These are phyloP conservation scores for Spathaspora passalidarum DNA, from an alignment of 805 yeast species.

Conservation along the genomic window DNA sequence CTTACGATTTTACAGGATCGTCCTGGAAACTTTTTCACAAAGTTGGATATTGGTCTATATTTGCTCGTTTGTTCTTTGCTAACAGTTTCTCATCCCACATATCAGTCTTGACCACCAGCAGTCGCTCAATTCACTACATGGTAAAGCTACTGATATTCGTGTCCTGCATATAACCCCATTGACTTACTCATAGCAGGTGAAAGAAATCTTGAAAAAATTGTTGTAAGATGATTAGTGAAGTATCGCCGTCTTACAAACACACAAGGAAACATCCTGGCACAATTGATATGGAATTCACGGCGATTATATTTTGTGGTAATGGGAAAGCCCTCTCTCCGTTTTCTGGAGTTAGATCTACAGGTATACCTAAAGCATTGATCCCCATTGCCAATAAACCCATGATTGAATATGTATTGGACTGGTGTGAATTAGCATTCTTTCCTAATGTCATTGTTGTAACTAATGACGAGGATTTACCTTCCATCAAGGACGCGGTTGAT, in stretches of 20 bases:
- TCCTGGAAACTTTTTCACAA: too few species aligned
- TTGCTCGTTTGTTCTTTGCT: too few species aligned
- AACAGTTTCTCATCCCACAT: too few species aligned
- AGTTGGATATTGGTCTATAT: too few species aligned
- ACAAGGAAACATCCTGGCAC: background rate
- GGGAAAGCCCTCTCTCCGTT: slow-evolving; percentile 76
- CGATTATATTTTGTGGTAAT: slow-evolving; percentile 83
- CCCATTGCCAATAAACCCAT: slow-evolving; percentile 90
- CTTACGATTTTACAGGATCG: too few species aligned
- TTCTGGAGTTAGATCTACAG: slow-evolving; percentile 56
- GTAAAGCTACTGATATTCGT: background rate
- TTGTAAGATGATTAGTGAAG: background rate
- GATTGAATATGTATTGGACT: slow-evolving; percentile 81
- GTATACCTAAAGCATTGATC: slow-evolving; percentile 76
- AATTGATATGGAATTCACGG: slow-evolving; percentile 80
- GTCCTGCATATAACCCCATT: background rate
- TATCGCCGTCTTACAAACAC: too few species aligned
- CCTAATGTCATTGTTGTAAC: slow-evolving; percentile 63
- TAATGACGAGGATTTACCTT: slow-evolving; percentile 44
- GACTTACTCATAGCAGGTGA: background rate
- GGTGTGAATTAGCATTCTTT: slow-evolving; percentile 90
- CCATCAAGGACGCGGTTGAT: slow-evolving; percentile 48
- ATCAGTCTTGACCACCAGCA: too few species aligned
- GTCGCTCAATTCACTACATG: too few species aligned
- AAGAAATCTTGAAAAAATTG: background rate